Evolutionary conservation across 192 early-diverging fungal species (phyloP).

Genomic region (Coemansia sp.): DNA sequence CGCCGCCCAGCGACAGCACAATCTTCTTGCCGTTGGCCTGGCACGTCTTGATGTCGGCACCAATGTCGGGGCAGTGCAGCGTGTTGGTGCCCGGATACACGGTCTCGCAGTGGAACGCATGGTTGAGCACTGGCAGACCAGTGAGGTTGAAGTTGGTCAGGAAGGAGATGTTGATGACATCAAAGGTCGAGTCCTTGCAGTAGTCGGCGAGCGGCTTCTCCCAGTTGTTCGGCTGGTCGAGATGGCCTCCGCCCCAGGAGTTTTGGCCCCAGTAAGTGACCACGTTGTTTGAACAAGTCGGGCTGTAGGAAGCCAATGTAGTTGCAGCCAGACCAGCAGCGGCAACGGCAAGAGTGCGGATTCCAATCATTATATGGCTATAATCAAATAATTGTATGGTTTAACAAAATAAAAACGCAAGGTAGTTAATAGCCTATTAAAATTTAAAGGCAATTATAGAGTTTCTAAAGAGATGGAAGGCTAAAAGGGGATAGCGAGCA

Average conservation of each 20-base stretch:
- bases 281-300: slow-evolving; percentile 47
- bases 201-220: slow-evolving; percentile 53
- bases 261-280: slow-evolving; percentile 63
- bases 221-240: slow-evolving; percentile 41
- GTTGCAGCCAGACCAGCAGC: slow-evolving; percentile 3
- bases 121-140: slow-evolving; percentile 61
- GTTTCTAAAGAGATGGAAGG: too few relatives aligned
- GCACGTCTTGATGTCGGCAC: slow-evolving; percentile 65
- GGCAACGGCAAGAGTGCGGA: neutral
- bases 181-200: slow-evolving; percentile 52
- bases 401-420: too few relatives aligned
- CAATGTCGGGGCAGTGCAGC: slow-evolving; percentile 66
- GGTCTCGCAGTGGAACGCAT: slow-evolving; percentile 64
- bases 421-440: too few relatives aligned
- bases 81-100: slow-evolving; percentile 56
- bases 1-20: slow-evolving; percentile 69
- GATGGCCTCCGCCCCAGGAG: slow-evolving; percentile 54
- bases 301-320: slow-evolving; percentile 14
- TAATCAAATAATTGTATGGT: too few relatives aligned
- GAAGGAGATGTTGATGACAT: slow-evolving; percentile 62
- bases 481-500: too few relatives aligned
- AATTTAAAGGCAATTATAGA: too few relatives aligned
- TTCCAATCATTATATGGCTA: neutral
- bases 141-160: slow-evolving; percentile 61
- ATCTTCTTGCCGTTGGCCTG: slow-evolving; percentile 72